phyloP scores from a whole-genome alignment of 306 rosid genomes.

The Vicia faba region DNA sequence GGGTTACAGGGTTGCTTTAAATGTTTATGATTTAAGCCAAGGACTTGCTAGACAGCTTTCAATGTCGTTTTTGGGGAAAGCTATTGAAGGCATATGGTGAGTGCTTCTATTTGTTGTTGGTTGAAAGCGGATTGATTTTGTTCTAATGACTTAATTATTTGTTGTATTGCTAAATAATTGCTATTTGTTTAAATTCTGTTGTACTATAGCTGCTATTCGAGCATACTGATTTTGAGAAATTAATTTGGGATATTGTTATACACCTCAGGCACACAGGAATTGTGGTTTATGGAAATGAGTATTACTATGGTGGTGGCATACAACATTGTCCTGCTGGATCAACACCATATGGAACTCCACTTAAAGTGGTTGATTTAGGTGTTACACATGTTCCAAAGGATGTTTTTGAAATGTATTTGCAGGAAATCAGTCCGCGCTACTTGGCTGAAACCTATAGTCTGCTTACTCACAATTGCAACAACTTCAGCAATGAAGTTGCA shows the following conservation, averaged over 20 bases:
- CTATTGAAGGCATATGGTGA: conserved; percentile 91
- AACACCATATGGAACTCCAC: conserved; percentile 84
- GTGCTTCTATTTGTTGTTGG: conserved; percentile 32
- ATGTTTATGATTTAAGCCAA: conserved; percentile 91
- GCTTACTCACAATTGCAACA: conserved; percentile 89
- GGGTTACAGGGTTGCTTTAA: conserved; percentile 69
- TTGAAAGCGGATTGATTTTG: not conserved
- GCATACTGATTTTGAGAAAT: not conserved
- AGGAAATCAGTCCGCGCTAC: conserved; percentile 83
- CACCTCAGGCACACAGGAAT: conserved; percentile 87
- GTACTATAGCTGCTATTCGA: not conserved
- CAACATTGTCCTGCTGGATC: conserved; percentile 72
- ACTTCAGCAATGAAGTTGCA: conserved; percentile 88
- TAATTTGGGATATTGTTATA: not conserved
- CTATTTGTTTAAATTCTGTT: not conserved
- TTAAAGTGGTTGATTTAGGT: conserved; percentile 74
- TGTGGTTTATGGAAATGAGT: conserved; percentile 85
- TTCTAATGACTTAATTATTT: too few species aligned
- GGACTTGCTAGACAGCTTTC: conserved; percentile 94
- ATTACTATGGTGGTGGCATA: conserved; percentile 94
- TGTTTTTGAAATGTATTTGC: conserved; percentile 80
- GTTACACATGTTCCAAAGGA: conserved; percentile 86
- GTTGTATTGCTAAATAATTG: not conserved
- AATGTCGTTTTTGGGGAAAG: conserved; percentile 74
- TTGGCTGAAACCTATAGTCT: conserved; percentile 76